A percentile compares a stretch with the other conserved stretches of the same genome.
Conservation (phyloP, 2,329 filamentous ascomycete genomes). For the Penicillium sp. region DNA sequence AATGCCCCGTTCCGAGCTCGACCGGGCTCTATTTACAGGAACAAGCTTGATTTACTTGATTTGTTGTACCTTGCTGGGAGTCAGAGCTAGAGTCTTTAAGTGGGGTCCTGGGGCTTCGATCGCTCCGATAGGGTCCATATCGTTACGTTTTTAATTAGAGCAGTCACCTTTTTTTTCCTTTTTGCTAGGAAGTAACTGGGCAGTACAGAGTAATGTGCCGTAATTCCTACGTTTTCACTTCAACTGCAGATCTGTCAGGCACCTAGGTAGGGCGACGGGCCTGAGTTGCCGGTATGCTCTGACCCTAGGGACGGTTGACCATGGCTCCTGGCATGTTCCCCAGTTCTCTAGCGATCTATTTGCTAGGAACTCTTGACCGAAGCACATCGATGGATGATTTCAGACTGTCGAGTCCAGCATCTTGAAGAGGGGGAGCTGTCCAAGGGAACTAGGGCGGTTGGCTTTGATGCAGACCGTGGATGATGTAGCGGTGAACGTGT, state of each 20-base stretch:
- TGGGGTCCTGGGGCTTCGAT: slow-evolving; percentile 4
- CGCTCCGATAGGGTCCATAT: neutral
- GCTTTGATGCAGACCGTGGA: slow-evolving; percentile 10
- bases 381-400: slow-evolving; percentile 12
- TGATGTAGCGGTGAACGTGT: slow-evolving; percentile 8
- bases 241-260: neutral
- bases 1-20: slow-evolving; percentile 10
- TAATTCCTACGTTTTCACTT: neutral
- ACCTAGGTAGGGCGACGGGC: neutral
- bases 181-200: neutral
- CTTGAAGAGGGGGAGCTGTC: neutral
- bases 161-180: neutral
- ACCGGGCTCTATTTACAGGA: neutral
- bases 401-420: slow-evolving; percentile 15
- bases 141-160: neutral
- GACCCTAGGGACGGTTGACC: slow-evolving; percentile 5
- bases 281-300: slow-evolving; percentile 9
- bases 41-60: neutral
- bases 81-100: slow-evolving; percentile 8
- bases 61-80: slow-evolving; percentile 7
- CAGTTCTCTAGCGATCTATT: slow-evolving; percentile 2
- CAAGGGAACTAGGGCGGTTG: slow-evolving; percentile 2
- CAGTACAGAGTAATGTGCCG: neutral
- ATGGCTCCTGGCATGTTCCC: slow-evolving; percentile 7
- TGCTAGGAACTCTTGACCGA: slow-evolving; percentile 23